phyloP scores from a whole-genome alignment of 192 early-diverging fungal genomes.

The Dimargaris cristalligena region DNA sequence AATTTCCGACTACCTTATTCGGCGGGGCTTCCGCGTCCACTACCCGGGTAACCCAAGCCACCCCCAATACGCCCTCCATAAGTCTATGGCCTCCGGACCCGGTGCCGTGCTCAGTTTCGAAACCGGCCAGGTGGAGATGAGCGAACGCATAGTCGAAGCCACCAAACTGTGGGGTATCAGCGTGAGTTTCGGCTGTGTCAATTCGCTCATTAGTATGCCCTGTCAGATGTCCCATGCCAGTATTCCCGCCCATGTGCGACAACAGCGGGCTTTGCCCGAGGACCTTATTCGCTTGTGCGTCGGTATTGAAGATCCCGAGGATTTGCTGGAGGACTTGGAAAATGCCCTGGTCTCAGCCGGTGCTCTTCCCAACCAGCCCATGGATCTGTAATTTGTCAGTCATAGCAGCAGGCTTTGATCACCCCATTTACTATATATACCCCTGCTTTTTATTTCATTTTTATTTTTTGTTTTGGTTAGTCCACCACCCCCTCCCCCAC shows the following conservation, averaged over 20 bases:
- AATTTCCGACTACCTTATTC: conserved; percentile 70
- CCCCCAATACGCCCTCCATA: conserved; percentile 71
- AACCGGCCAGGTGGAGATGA: conserved; percentile 66
- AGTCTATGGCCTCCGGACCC: conserved; percentile 56
- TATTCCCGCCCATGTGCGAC: conserved; percentile 78
- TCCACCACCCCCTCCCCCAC: no score
- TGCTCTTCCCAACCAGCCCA: conserved; percentile 15
- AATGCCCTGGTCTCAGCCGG: conserved; percentile 50
- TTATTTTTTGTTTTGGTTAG: no score
- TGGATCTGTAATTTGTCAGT: not conserved
- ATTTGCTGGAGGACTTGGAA: conserved; percentile 77
- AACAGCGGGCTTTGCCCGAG: conserved; percentile 80
- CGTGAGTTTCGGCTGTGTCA: conserved; percentile 96
- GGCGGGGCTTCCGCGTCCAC: conserved; percentile 65
- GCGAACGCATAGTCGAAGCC: conserved; percentile 66
- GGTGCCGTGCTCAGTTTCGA: conserved; percentile 93
- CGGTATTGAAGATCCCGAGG: conserved; percentile 88
- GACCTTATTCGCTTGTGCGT: conserved; percentile 92
- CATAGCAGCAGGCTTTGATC: no score
- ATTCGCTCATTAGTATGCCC: conserved; percentile 95
- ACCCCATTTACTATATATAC: no score
- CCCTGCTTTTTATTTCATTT: no score
- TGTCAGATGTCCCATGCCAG: conserved; percentile 96
- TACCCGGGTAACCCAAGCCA: conserved; percentile 75
- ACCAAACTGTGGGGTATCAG: conserved; percentile 78